Base-by-base conservation (phyloP, 176 grass and related monocot genomes). In the Avena sativa region DNA sequence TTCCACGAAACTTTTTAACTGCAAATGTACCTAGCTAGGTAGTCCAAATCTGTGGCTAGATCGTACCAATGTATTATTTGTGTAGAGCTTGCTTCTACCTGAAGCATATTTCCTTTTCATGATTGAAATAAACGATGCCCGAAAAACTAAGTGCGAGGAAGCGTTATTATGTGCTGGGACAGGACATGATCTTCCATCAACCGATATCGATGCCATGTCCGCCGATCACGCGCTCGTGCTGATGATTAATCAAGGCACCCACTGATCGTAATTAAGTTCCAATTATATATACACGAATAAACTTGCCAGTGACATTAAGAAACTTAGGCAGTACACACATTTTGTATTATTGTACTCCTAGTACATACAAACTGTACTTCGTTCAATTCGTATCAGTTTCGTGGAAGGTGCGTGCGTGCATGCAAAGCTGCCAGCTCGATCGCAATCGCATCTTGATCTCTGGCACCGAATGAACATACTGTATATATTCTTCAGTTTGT, bases 41-140 rank as follows among this genome's bases (percentile, higher is more conserved):
- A 48, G 20, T 1, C 20, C 69, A 72, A 47, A 72, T 51, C 20
- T 65, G 5, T 32, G 48, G 67, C 75, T 81, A 43, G 58, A 68
- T 14, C 79, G 19, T 68, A 60, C 12, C 58, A 28, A 55, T 14
- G 5, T 1, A 5, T 16, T 2, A 16, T 4, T 63, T 0, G 7
- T 28, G 28, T 28, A 28, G 28, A 20, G 8, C 46, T 20, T 25
- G 60, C 58, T 83, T 90, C 8, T 79, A 87, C 48, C 57, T 74
- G 66, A 90, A 73, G 84, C 80, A 72, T n/a, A 28, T 28, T 78
- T 65, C 64, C 23, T 90, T 63, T 57, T 44, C 53, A 66, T 64
- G 74, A 53, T 69, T 8, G 43, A 36, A 57, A 84, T 28, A 28
- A 28, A 28, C 3, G 82, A 61, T 59, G 83, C 28, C 44, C 14